These are phyloP conservation scores for Fusarium xylarioides DNA, from an alignment of 2,329 filamentous ascomycete genomes.

Conservation along the genomic window DNA sequence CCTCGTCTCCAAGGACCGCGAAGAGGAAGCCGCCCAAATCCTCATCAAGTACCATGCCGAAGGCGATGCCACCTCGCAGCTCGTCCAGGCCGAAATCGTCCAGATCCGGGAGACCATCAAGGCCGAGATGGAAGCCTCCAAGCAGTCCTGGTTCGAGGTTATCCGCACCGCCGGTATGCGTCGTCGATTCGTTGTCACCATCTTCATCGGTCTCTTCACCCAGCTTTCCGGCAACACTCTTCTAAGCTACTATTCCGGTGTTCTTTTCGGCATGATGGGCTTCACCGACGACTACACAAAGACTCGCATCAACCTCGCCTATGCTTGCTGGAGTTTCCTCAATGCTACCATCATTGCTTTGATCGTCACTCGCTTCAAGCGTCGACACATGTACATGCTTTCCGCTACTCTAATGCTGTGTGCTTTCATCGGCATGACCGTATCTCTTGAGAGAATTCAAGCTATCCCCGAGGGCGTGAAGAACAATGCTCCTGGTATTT, in stretches of 20 bases:
- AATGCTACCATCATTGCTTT: conserved; percentile 54
- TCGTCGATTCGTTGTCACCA: conserved; percentile 58
- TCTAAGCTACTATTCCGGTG: conserved; percentile 44
- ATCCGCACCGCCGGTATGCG: conserved; percentile 59
- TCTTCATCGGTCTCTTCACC: conserved; percentile 61
- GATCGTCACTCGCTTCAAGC: conserved; percentile 56
- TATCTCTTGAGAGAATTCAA: conserved; percentile 54
- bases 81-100: conserved; percentile 67
- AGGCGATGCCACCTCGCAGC: conserved; percentile 57
- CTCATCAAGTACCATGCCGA: conserved; percentile 60
- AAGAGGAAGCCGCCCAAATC: conserved; percentile 46
- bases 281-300: conserved; percentile 53
- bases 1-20: conserved; percentile 45
- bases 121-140: conserved; percentile 62
- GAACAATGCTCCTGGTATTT: conserved; percentile 20
- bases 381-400: conserved; percentile 61
- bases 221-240: conserved; percentile 61
- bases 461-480: conserved; percentile 35
- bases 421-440: conserved; percentile 65
- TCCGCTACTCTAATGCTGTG: conserved; percentile 58
- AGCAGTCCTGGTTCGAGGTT: conserved; percentile 61
- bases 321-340: conserved; percentile 56
- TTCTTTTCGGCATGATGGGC: conserved; percentile 56
- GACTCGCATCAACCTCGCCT: conserved; percentile 57
- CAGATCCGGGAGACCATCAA: conserved; percentile 68